Percentiles rank a stretch among this genome's conserved stretches.
phyloP scores from a whole-genome alignment of 2,329 filamentous ascomycete genomes.

The Phialemonium atrogriseum region DNA sequence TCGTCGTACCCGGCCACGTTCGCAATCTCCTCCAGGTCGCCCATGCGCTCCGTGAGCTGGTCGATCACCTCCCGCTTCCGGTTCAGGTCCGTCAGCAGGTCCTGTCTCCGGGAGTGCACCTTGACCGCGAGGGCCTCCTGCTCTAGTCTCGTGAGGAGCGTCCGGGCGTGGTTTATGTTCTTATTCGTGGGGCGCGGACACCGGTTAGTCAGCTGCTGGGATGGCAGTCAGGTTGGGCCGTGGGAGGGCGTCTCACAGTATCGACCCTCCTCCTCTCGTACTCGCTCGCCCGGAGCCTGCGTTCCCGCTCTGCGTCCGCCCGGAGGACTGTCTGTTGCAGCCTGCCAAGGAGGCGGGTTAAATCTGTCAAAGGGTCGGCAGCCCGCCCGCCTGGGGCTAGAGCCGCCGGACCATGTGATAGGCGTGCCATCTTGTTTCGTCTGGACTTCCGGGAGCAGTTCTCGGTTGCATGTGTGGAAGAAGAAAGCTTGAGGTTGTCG shows the following conservation, averaged over 20 bases:
- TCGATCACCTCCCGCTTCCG: slow-evolving; percentile 59
- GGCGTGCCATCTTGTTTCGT: slow-evolving; percentile 13
- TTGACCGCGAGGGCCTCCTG: slow-evolving; percentile 57
- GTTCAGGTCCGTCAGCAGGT: slow-evolving; percentile 55
- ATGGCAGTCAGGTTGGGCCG: background rate
- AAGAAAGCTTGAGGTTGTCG: background rate
- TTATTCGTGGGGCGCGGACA: no score
- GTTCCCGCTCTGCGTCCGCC: slow-evolving; percentile 50
- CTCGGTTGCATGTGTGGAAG: background rate
- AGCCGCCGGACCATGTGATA: slow-evolving; percentile 10
- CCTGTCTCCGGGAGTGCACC: slow-evolving; percentile 47
- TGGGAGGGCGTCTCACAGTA: background rate
- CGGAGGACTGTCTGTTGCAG: slow-evolving; percentile 59
- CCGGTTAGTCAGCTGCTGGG: background rate
- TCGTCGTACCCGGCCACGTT: slow-evolving; percentile 17
- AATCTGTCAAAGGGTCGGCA: slow-evolving; percentile 36
- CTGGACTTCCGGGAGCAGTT: no score
- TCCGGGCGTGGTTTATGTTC: slow-evolving; percentile 66
- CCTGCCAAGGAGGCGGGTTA: slow-evolving; percentile 56
- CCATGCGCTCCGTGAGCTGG: slow-evolving; percentile 54
- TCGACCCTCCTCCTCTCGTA: slow-evolving; percentile 52
- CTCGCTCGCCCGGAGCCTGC: slow-evolving; percentile 49
- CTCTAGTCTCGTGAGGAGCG: slow-evolving; percentile 61
- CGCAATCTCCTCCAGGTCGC: slow-evolving; percentile 56
- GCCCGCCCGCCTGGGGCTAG: slow-evolving; percentile 4